Percentiles rank a stretch among this genome's conserved stretches.
Evolutionary conservation across 257 asterid species (phyloP).

Genomic region (Fraxinus anomala): DNA sequence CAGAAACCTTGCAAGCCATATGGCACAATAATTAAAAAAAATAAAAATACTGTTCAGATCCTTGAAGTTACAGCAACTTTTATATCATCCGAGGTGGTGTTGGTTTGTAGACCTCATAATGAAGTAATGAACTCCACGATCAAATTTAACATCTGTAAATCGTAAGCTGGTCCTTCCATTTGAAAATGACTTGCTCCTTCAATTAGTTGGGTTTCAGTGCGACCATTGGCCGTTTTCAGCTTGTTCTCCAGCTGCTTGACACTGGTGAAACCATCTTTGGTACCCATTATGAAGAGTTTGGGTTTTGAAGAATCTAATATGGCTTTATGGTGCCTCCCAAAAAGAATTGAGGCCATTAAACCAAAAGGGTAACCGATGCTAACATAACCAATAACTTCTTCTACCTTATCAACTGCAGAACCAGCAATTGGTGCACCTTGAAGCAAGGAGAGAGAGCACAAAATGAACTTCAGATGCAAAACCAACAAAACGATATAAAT

Average conservation of each 20-base stretch:
- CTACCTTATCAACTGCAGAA: constrained; percentile 68
- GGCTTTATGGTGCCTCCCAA: constrained; percentile 73
- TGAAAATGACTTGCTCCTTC: constrained; percentile 81
- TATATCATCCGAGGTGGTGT: neutral
- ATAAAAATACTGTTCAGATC: neutral
- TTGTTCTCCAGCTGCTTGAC: constrained; percentile 77
- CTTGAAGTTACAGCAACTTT: neutral
- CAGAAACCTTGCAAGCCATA: neutral
- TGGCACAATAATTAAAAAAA: constrained; percentile 5
- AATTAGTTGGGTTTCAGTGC: constrained; percentile 52
- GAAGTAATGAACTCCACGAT: constrained; percentile 50
- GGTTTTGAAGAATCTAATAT: constrained; percentile 69
- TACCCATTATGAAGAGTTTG: constrained; percentile 84
- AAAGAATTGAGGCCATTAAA: constrained; percentile 41
- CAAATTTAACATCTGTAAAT: constrained; percentile 62
- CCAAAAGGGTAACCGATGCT: constrained; percentile 78
- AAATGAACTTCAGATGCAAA: neutral
- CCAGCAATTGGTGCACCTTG: constrained; percentile 85
- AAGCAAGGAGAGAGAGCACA: neutral
- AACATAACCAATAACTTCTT: constrained; percentile 64
- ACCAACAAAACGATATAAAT: neutral
- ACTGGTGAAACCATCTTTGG: constrained; percentile 82
- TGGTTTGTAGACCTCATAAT: constrained; percentile 30
- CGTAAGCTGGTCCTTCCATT: constrained; percentile 84
- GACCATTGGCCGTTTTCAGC: constrained; percentile 65